phyloP scores from a whole-genome alignment of 331 rosid species.

The Arachis monticola region DNA sequence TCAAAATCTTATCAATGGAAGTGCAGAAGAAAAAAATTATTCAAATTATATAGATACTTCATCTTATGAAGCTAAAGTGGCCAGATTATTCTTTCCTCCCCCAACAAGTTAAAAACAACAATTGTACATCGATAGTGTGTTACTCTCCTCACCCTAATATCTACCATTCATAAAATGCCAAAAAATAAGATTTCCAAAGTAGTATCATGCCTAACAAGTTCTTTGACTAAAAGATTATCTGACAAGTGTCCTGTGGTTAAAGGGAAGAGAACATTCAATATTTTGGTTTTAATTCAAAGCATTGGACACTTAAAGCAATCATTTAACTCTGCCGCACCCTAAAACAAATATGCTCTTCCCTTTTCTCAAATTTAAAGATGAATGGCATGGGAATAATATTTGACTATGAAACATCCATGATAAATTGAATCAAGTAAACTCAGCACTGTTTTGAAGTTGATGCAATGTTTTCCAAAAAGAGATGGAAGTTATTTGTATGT shows the following conservation, averaged over 20 bases:
- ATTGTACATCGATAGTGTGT: neutral
- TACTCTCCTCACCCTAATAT: neutral
- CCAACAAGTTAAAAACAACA: conserved; percentile 8
- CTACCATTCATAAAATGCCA: neutral
- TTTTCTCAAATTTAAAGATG: neutral
- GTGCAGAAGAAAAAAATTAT: neutral
- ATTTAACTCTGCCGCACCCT: neutral
- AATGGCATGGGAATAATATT: neutral
- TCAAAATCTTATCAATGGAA: conserved; percentile 7
- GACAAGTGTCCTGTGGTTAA: conserved; percentile 3
- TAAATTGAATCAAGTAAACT: neutral
- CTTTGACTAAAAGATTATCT: neutral
- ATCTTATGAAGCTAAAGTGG: conserved; percentile 12
- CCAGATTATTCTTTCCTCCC: neutral
- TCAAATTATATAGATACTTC: conserved; percentile 14
- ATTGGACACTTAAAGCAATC: neutral
- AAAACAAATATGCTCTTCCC: conserved; percentile 22
- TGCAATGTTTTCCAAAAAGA: neutral
- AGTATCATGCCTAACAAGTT: conserved; percentile 8
- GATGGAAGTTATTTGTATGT: neutral
- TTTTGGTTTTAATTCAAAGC: neutral
- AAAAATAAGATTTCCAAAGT: conserved; percentile 7
- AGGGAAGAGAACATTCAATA: neutral
- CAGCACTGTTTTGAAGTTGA: conserved; percentile 4
- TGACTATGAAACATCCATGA: conserved; percentile 23